Base-by-base conservation (phyloP, 75 land plant genomes). In the Cunninghamia lanceolata region DNA sequence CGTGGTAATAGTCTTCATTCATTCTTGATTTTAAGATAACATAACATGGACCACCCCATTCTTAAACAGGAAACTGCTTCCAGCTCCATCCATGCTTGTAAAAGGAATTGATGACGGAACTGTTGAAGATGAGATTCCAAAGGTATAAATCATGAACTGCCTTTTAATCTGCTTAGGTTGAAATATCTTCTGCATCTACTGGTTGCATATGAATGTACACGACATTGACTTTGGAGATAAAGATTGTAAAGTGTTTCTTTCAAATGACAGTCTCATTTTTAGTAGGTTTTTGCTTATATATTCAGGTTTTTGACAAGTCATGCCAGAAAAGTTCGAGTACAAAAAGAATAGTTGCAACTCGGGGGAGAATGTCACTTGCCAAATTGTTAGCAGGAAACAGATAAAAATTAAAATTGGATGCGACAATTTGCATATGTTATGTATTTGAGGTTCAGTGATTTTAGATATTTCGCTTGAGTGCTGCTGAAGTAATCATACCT, bases 311-410 rank as follows among this genome's bases (percentile, higher is more conserved):
- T 80, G 82, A 43, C 14, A 80, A 30, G 82, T 80, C 82, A 9
- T 42, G 28, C 32, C 82, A n/a, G 47, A 80, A 80, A 80, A 80
- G 45, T 80, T 80, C 82, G 2, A 80, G 40, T n/a, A 30, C 46
- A 45, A n/a, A 80, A 28, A 80, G 25, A 80, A 50, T n/a, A 80
- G 82, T 43, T 42, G 82, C 50, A 28, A 80, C 82, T 25, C 82
- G 46, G 45, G 82, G 82, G 50, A 80, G 82, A n/a, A 45, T 80
- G 30, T 80, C 82, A 80, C 82, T 80, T 80, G 82, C 46, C 45
- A 80, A 15, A 80, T 25, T 80, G 30, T 45, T 80, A 80, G 32
- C 32, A 80, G 40, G 47, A 6, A 80, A 9, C 46, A 17, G 50
- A 80, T 80, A 28, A 42, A n/a, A 30, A 21, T 28, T n/a, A n/a